phyloP scores from a whole-genome alignment of 2,329 filamentous ascomycete genomes.

The Claviceps purpurea region DNA sequence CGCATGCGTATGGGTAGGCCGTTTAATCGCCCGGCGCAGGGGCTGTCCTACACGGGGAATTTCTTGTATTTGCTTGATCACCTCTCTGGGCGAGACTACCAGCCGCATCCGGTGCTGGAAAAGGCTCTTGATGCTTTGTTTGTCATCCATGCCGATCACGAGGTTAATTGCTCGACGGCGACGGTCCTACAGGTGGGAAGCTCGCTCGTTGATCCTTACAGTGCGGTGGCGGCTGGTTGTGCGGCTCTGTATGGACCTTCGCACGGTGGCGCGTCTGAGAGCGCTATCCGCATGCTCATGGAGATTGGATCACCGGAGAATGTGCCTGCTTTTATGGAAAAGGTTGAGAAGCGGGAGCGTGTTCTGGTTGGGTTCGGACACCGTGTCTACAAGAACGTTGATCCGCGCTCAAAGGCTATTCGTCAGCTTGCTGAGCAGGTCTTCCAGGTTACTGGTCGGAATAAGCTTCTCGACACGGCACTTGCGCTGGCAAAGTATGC shows the following conservation, averaged over 20 bases:
- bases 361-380: constrained; percentile 44
- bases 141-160: constrained; percentile 44
- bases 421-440: constrained; percentile 34
- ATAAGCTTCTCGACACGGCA: constrained; percentile 36
- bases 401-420: constrained; percentile 38
- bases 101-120: constrained; percentile 35
- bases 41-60: constrained; percentile 40
- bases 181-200: constrained; percentile 43
- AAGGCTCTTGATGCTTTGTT: constrained; percentile 39
- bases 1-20: constrained; percentile 37
- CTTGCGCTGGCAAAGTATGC: constrained; percentile 31
- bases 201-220: constrained; percentile 41
- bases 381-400: constrained; percentile 39
- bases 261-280: constrained; percentile 46
- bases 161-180: constrained; percentile 44
- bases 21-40: constrained; percentile 34
- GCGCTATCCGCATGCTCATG: constrained; percentile 40
- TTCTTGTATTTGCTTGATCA: constrained; percentile 41
- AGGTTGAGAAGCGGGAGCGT: constrained; percentile 35
- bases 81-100: constrained; percentile 31
- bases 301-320: constrained; percentile 36
- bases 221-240: constrained; percentile 37
- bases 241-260: constrained; percentile 42
- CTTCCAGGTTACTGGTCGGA: constrained; percentile 35
- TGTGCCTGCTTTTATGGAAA: constrained; percentile 34